These are phyloP conservation scores for Nepenthes gracilis DNA, from an alignment of 148 eudicot genomes.

Conservation along the genomic window DNA sequence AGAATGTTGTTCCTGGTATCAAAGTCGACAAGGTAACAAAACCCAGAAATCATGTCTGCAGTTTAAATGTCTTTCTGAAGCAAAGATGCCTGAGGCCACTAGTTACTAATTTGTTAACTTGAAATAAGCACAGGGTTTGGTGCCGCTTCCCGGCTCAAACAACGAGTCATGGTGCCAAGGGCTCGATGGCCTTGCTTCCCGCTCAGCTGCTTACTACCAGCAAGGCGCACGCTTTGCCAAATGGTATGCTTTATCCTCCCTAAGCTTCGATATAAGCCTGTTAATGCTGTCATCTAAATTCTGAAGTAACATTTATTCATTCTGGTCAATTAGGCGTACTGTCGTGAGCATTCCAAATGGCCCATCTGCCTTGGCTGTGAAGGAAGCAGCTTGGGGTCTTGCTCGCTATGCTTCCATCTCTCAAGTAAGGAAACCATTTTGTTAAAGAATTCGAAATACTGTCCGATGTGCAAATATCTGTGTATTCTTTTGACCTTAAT, in stretches of 20 bases:
- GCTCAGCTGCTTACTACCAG: slow-evolving; percentile 86
- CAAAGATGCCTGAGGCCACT: neutral
- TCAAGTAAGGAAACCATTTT: slow-evolving; percentile 37
- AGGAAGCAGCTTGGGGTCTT: slow-evolving; percentile 95
- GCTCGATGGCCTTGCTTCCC: slow-evolving; percentile 92
- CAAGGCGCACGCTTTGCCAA: slow-evolving; percentile 96
- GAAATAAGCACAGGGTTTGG: slow-evolving; percentile 56
- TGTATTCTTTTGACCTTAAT: no score
- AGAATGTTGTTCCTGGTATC: slow-evolving; percentile 80
- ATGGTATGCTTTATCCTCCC: slow-evolving; percentile 35
- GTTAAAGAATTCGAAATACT: neutral
- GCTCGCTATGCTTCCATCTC: slow-evolving; percentile 89
- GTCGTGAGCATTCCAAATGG: slow-evolving; percentile 99
- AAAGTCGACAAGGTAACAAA: slow-evolving; percentile 72
- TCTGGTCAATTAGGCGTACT: slow-evolving; percentile 58
- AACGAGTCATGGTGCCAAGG: slow-evolving; percentile 96
- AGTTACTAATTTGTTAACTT: slow-evolving; percentile 3
- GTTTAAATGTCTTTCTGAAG: neutral
- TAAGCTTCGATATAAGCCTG: neutral
- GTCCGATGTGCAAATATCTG: no score
- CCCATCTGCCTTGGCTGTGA: slow-evolving; percentile 85
- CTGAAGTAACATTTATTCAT: neutral
- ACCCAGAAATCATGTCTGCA: neutral
- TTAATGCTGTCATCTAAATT: neutral
- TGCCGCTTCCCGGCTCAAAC: slow-evolving; percentile 76